Evolutionary conservation across 768 basidiomycete species (phyloP), one percentile per base, ranked within the genome.

Genomic region (Boletus subparvulus): DNA sequence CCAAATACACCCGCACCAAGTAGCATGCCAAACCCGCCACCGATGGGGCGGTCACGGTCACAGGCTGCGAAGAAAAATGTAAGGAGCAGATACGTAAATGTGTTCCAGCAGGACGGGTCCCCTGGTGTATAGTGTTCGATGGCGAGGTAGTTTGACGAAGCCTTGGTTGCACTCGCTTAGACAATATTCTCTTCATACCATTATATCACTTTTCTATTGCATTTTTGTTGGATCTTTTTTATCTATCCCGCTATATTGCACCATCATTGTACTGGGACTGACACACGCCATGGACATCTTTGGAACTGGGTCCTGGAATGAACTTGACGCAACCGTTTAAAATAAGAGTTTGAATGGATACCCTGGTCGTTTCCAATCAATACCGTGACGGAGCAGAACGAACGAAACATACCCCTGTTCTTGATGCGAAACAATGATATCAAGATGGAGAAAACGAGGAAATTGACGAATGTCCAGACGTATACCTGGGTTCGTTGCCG

Each of bases 381-480:
- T 13, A 46, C 56, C 3, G 35, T 41, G 35, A 42, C 19, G 21
- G 19, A 35, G 35, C n/a, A 17, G 9, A 51, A 39, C 19, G 16
- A 44, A 50, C 28, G 11, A 69, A 16, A 50, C 62, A n/a, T 50
- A 91, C 93, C 90, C 75, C 85, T 80, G 72, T 97, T 96, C 78
- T 98, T 98, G 59, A 94, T 75, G 65, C 84, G 83, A 80, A 98
- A 98, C 44, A 98, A 67, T 30, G 89, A 90, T 36, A 97, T 73
- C 39, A 98, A 78, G 59, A 94, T 78, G 37, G 92, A 93, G 74
- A 94, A 97, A 48, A 96, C 77, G 65, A 96, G 76, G 70, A 95
- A 77, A 54, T 90, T 80, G 47, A 96, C 85, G 0, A 76, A 81
- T 3, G 87, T 83, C 94, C 94, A 98, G 39, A 98, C 78, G 69